Evolutionary conservation across 345 rosid genomes (phyloP).

Genomic region (Psidium guajava): DNA sequence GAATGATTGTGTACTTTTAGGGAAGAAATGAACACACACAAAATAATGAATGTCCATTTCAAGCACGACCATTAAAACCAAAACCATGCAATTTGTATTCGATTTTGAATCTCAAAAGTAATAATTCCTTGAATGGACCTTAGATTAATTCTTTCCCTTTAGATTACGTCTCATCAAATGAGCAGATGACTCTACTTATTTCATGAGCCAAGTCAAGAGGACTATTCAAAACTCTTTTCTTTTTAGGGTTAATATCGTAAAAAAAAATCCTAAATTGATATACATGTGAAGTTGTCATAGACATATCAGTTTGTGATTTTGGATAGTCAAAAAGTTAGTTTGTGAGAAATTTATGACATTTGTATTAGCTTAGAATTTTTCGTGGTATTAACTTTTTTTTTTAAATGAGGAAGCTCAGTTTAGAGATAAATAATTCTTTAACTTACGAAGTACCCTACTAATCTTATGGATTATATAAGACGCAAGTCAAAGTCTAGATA

Average conservation of each 20-base stretch:
- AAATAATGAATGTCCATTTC: no score
- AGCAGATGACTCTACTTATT: no score
- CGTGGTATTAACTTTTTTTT: neutral
- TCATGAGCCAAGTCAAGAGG: neutral
- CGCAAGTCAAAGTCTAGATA: no score
- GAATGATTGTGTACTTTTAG: neutral
- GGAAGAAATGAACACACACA: neutral
- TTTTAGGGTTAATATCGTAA: neutral
- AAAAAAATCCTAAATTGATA: no score
- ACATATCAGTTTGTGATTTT: no score
- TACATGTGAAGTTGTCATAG: no score
- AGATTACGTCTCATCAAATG: neutral
- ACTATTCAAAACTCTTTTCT: neutral
- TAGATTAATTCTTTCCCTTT: neutral
- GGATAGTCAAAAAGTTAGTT: no score
- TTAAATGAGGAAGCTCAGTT: neutral
- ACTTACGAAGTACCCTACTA: neutral
- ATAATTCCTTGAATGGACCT: neutral
- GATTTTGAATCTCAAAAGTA: neutral
- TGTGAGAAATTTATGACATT: no score
- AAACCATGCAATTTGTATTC: no score
- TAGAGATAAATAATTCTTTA: neutral
- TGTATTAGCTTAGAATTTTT: no score
- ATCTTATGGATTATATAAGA: no score
- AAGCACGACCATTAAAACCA: no score